A percentile compares a stretch with the other conserved stretches of the same genome.
phyloP scores from a whole-genome alignment of 192 early-diverging fungal genomes.

The Spizellomyces punctatus region DNA sequence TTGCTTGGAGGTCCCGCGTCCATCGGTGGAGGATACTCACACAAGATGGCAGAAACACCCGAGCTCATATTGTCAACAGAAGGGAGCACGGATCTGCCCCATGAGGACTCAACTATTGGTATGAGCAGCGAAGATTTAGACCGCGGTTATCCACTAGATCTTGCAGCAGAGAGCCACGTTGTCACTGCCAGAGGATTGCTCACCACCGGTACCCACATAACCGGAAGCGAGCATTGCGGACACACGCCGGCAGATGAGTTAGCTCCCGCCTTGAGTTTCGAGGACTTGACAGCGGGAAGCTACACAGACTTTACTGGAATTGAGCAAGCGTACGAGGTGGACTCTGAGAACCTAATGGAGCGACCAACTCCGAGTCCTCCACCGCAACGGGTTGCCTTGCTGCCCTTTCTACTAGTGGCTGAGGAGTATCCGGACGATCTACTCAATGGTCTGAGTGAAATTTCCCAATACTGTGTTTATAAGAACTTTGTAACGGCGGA shows the following conservation, averaged over 20 bases:
- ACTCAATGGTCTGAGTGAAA: slow-evolving; percentile 24
- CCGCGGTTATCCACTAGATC: no score
- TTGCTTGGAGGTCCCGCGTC: no score
- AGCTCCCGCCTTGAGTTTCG: slow-evolving; percentile 21
- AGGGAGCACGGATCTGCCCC: no score
- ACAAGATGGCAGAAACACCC: no score
- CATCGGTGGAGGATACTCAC: no score
- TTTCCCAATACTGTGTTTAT: slow-evolving; percentile 28
- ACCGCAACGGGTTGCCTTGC: not conserved
- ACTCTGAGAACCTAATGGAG: not conserved
- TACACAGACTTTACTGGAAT: not conserved
- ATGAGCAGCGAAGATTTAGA: no score
- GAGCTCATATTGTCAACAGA: no score
- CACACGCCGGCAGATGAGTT: slow-evolving; percentile 25
- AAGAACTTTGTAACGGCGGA: slow-evolving; percentile 35
- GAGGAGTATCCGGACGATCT: slow-evolving; percentile 32
- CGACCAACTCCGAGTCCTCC: slow-evolving; percentile 2
- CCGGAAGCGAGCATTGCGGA: not conserved
- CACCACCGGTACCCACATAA: not conserved
- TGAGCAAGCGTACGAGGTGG: not conserved
- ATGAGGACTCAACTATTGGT: no score
- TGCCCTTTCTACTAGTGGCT: slow-evolving; percentile 30
- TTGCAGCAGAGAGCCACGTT: no score
- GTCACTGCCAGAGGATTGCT: no score
- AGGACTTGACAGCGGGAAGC: slow-evolving; percentile 5